Evolutionary conservation across 2,329 filamentous ascomycete genomes (phyloP).

Genomic region (Scedosporium boydii): DNA sequence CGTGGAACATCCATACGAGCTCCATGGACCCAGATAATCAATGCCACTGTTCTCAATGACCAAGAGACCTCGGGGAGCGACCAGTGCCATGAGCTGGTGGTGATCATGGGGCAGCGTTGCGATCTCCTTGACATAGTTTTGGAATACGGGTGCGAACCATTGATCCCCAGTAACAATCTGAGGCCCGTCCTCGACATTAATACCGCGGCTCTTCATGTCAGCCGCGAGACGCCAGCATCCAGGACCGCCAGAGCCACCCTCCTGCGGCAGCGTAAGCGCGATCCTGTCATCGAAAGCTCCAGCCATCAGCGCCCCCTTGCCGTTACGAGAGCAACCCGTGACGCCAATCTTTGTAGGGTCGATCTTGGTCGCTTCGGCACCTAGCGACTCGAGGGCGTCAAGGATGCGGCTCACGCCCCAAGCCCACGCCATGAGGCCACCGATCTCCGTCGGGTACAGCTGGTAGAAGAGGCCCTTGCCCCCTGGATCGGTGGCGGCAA

Average conservation of each 20-base stretch:
- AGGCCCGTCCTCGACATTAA: constrained; percentile 37
- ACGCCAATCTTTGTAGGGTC: constrained; percentile 27
- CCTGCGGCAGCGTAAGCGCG: constrained; percentile 36
- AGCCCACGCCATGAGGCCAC: constrained; percentile 38
- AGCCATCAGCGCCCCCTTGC: constrained; percentile 40
- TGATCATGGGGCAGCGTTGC: constrained; percentile 38
- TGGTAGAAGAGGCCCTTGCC: constrained; percentile 37
- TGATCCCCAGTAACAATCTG: constrained; percentile 44
- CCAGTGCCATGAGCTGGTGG: constrained; percentile 46
- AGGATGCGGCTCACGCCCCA: constrained; percentile 40
- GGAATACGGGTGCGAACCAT: constrained; percentile 40
- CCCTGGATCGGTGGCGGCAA: constrained; percentile 25
- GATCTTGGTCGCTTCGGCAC: constrained; percentile 24
- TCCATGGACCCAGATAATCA: constrained; percentile 46
- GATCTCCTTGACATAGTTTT: constrained; percentile 39
- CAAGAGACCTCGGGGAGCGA: constrained; percentile 44
- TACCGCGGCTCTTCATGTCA: constrained; percentile 27
- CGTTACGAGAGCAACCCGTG: constrained; percentile 41
- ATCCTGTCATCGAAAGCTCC: constrained; percentile 34
- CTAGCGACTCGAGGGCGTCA: constrained; percentile 32
- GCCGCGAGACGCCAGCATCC: constrained; percentile 35
- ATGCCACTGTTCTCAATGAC: constrained; percentile 47
- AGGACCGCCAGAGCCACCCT: constrained; percentile 37
- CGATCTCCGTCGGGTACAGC: constrained; percentile 34
- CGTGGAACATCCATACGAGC: constrained; percentile 29